These are phyloP conservation scores for Chimonanthus praecox DNA, from an alignment of 164 flowering plant genomes.

Conservation along the genomic window DNA sequence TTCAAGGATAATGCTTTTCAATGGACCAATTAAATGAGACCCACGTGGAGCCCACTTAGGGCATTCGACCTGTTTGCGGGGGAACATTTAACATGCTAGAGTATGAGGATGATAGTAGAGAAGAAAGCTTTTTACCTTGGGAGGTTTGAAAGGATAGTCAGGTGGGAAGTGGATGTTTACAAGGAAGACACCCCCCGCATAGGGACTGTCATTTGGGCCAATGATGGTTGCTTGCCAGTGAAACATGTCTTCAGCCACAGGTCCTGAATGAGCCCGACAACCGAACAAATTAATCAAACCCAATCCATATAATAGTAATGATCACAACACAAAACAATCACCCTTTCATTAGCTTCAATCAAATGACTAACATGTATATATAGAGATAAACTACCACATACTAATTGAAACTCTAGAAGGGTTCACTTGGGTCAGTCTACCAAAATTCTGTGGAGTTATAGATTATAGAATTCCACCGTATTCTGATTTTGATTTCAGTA, in stretches of 20 bases:
- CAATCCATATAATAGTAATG: neutral
- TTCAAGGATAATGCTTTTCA: no score
- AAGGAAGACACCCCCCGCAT: constrained; percentile 64
- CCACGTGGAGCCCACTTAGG: no score
- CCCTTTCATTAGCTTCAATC: neutral
- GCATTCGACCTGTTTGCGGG: neutral
- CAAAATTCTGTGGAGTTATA: no score
- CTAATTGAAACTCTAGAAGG: no score
- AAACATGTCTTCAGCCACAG: constrained; percentile 71
- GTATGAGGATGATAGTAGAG: neutral
- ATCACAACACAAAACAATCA: neutral
- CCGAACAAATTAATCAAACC: neutral
- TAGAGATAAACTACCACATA: no score
- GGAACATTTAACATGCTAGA: neutral
- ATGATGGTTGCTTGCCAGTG: constrained; percentile 83
- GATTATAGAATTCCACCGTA: no score
- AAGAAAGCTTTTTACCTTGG: constrained; percentile 36
- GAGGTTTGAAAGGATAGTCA: constrained; percentile 76
- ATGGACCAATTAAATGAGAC: no score
- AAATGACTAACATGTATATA: no score
- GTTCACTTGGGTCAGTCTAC: no score
- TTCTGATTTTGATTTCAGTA: no score
- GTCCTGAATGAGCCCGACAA: constrained; percentile 32
- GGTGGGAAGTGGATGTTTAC: constrained; percentile 68
- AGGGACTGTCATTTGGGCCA: constrained; percentile 71